Base-by-base conservation (phyloP, 1,139 yeast genomes). In the Yamadazyma friedrichii region DNA sequence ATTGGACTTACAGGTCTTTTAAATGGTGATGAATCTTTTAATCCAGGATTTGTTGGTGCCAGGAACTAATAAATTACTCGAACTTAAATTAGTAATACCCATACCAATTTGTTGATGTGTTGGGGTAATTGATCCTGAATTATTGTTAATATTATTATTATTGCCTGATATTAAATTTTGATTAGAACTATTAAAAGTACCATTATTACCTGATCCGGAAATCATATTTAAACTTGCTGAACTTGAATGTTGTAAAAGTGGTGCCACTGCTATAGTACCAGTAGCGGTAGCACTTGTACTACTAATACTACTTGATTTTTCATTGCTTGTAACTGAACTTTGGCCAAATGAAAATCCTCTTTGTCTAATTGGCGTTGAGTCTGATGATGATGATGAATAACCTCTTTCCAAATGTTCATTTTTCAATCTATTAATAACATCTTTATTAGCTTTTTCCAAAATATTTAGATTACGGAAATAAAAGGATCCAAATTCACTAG, bases 371-470 rank as follows among this genome's bases (percentile, higher is more conserved):
- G 74, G 67, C 0, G 71, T 62, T 0, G 72, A 64, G 15, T 72
- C 77, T 1, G 75, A 69, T 2, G 74, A 62, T 6, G 70, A 62
- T n/a, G 13, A 27, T n/a, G 80, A 68, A 43, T 65, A 65, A 47
- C 76, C 70, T 43, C 61, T 60, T 49, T 82, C 87, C 47, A 82
- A 52, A 61, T 88, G 96, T 58, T 93, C 98, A 35, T 75, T 82
- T 55, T 88, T 87, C 54, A 94, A 74, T 48, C 96, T 69, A 55
- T 87, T 87, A 45, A 94, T 88, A 12, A 88, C 91, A 61, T 91
- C 98, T 57, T 88, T 88, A 56, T 94, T 94, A 13, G 96, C 98
- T 55, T 86, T 87, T 53, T 93, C 98, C 47, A 94, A 71, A 4
- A 94, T 94, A 10, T 93, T 83, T 47, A 94, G 67, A 58, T 94